phyloP scores from a whole-genome alignment of 257 asterid genomes.

The Solanum lycopersicoides region DNA sequence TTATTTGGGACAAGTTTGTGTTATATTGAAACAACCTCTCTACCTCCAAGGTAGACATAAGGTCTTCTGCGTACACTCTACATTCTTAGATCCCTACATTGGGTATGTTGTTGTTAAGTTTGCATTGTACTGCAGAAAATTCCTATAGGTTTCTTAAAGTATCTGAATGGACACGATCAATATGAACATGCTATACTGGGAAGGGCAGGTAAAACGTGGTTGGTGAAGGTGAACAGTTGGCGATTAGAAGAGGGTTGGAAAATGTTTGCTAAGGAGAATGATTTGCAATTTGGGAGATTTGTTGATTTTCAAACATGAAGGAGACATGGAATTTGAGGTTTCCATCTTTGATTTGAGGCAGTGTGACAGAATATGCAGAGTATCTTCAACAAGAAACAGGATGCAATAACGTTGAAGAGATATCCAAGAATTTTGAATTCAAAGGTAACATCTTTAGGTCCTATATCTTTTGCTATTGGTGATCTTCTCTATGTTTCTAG shows the following conservation, averaged over 20 bases:
- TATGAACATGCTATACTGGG: not conserved
- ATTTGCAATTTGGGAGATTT: not conserved
- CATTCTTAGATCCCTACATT: no score
- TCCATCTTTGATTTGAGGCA: not conserved
- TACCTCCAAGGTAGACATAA: no score
- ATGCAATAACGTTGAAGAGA: not conserved
- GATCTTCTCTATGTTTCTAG: not conserved
- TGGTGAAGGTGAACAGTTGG: not conserved
- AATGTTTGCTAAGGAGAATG: not conserved
- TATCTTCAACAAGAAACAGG: not conserved
- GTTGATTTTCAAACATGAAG: not conserved
- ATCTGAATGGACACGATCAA: not conserved
- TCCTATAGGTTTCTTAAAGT: not conserved
- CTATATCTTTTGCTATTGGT: not conserved
- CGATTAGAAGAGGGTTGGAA: not conserved
- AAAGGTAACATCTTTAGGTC: not conserved
- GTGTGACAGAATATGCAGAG: not conserved
- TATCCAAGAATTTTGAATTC: not conserved
- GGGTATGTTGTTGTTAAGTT: not conserved
- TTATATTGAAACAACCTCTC: not conserved
- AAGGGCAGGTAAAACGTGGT: not conserved
- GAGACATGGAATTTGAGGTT: not conserved
- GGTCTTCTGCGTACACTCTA: no score
- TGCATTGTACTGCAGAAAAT: not conserved
- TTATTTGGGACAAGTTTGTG: not conserved